Conservation (phyloP, 208 protist species). For the Acanthamoeba polyphaga region DNA sequence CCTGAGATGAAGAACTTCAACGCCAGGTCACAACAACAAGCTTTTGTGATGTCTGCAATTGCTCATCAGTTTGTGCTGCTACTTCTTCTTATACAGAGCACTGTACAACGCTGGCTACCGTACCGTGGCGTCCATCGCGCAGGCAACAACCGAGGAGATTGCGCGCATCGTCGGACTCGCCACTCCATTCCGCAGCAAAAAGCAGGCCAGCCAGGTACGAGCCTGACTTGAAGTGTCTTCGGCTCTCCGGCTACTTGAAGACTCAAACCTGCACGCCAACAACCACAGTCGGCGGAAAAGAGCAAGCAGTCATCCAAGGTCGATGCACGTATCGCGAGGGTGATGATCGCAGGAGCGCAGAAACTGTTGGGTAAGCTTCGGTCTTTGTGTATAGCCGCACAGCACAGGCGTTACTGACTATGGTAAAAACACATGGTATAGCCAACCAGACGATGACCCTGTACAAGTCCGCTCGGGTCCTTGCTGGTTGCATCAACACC, state of each 20-base stretch:
- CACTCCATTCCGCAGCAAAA: conserved; percentile 57
- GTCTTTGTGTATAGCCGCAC: neutral
- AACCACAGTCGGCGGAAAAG: neutral
- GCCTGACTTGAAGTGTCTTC: too few species aligned
- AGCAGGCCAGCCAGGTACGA: conserved; percentile 33
- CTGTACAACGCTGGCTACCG: conserved; percentile 85
- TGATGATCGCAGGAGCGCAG: conserved; percentile 30
- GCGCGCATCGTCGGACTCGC: neutral
- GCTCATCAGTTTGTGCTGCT: neutral
- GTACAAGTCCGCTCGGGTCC: conserved; percentile 46
- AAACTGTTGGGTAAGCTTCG: conserved; percentile 12
- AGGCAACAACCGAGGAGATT: conserved; percentile 71
- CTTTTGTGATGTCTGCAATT: neutral
- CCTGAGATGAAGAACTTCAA: conserved; percentile 79
- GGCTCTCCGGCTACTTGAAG: too few species aligned
- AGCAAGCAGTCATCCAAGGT: conserved; percentile 31
- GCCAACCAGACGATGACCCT: conserved; percentile 55
- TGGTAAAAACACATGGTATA: neutral
- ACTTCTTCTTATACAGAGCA: conserved; percentile 5
- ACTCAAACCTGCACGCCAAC: neutral
- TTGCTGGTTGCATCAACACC: neutral
- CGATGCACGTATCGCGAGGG: neutral
- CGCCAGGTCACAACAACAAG: conserved; percentile 36
- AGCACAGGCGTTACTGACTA: neutral
- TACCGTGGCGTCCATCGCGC: conserved; percentile 78